These are phyloP conservation scores for Salvia rosmarinus DNA, from an alignment of 257 asterid species.

Conservation along the genomic window DNA sequence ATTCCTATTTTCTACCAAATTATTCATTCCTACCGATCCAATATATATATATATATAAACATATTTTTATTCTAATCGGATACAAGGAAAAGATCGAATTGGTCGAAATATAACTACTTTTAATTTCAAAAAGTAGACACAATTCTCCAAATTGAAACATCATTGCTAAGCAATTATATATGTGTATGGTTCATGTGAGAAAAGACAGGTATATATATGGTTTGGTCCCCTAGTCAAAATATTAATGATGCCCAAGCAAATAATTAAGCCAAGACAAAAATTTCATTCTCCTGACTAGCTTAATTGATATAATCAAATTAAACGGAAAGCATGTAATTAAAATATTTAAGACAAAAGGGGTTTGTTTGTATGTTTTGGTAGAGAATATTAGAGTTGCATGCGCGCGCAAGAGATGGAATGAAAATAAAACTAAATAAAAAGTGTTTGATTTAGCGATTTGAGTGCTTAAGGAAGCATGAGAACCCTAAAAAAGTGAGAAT, in stretches of 20 bases:
- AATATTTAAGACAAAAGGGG: constrained; percentile 39
- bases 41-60: too few relatives aligned
- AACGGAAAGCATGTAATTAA: constrained; percentile 31
- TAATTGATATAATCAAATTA: not conserved
- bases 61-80: too few relatives aligned
- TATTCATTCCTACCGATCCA: too few relatives aligned
- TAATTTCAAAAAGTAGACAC: too few relatives aligned
- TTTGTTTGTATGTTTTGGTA: constrained; percentile 33
- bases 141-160: too few relatives aligned
- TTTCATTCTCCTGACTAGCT: constrained; percentile 31
- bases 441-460: constrained; percentile 42
- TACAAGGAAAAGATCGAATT: too few relatives aligned
- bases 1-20: too few relatives aligned
- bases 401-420: constrained; percentile 55
- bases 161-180: too few relatives aligned
- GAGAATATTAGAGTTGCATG: constrained; percentile 47
- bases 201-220: too few relatives aligned
- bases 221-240: not conserved
- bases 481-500: constrained; percentile 77
- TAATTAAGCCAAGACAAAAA: constrained; percentile 44
- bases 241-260: not conserved
- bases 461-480: constrained; percentile 78
- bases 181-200: too few relatives aligned
- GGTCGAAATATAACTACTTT: too few relatives aligned
- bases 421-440: not conserved